Evolutionary conservation across 257 asterid genomes (phyloP), one percentile per base, ranked within the genome.

Genomic region (Capsicum rhomboideum): DNA sequence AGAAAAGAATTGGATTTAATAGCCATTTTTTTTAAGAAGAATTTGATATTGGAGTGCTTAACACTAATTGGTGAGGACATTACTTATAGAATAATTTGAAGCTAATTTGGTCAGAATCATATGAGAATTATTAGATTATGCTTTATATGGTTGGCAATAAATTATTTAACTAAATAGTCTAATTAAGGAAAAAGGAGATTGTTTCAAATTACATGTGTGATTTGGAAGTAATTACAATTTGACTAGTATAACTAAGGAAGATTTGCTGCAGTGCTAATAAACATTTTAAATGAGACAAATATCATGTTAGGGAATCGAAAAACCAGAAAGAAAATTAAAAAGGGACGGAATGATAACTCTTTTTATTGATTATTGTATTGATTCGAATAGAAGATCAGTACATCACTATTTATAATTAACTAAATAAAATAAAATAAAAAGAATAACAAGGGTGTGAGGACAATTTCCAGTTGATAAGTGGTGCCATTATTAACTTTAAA

Each of bases 21-120:
- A 34, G 83, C 85, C 89, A 86, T 86, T 40, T 4, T 29, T 31
- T n/a, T 26, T 6, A n/a, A 37, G 85, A 20, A n/a, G 31, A 46
- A 61, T 6, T 71, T 72, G 56, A 7, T 6, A n/a, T 6, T 21
- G 0, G n/a, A 72, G 80, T 72, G 56, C 40, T 21, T 72, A 72
- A 44, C 18, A 21, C 56, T 72, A 72, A 44, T 23, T 72, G 18
- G 29, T n/a, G 55, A 44, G 10, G 7, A 0, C 8, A 8, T 72
- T 44, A 44, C 44, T n/a, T 44, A 72, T 63, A 26, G 40, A 63
- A 26, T 21, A 49, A 7, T 0, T 44, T 46, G n/a, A 44, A 71
- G 21, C 4, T 44, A 74, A 5, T 26, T n/a, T 61, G 21, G 63
- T 49, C 3, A 63, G 66, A 50, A 17, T 18, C 17, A n/a, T 71